Base-by-base conservation (phyloP, 768 basidiomycete genomes). In the Tulasnella sp. region DNA sequence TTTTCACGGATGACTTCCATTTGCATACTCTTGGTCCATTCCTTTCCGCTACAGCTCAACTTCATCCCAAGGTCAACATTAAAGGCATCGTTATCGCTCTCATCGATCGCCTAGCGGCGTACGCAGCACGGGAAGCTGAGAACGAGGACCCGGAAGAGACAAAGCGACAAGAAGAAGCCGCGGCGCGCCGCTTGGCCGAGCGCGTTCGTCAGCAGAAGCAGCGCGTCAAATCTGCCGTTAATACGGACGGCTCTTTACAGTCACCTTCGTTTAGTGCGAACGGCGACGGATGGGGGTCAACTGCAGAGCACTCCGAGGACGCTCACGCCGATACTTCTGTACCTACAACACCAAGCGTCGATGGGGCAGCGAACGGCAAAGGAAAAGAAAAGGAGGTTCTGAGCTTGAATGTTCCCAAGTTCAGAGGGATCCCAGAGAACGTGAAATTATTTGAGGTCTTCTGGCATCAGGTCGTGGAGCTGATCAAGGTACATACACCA, bases 1-100 rank as follows among this genome's bases (percentile, higher is more conserved):
- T 99, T 17, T 98, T 98, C 72, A 92, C 95, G 10, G 94, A 98
- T 71, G 95, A 98, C 69, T 98, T 98, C 73, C 96, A 99, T 68
- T 80, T 99, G 0, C 88, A 95, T 68, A 85, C 91, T 0, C 83
- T 98, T n/a, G 88, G 88, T 0, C 91, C 91, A 0, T 98, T 99
- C 82, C 81, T 98, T 24, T 87, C 88, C 8, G 92, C 96, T 0
- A 96, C 93, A 0, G 94, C 96, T 0, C 92, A 93, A 65, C 79
- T 98, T 2, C 96, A 99, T 69, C 93, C 94, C 51, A 91, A 95
- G 69, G 96, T 98, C 67, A 96, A 96, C 73, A 98, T 98, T 75
- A 98, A 99, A 73, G 81, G 87, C 64, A 98, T 99, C 65, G 96
- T 98, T 58, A 99, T 99, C 51, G 90, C 95, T 0, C 79, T 99